A percentile compares a stretch with the other conserved stretches of the same genome.
phyloP scores from a whole-genome alignment of 352 stramenopile genomes.

The Phytophthora tubulina region DNA sequence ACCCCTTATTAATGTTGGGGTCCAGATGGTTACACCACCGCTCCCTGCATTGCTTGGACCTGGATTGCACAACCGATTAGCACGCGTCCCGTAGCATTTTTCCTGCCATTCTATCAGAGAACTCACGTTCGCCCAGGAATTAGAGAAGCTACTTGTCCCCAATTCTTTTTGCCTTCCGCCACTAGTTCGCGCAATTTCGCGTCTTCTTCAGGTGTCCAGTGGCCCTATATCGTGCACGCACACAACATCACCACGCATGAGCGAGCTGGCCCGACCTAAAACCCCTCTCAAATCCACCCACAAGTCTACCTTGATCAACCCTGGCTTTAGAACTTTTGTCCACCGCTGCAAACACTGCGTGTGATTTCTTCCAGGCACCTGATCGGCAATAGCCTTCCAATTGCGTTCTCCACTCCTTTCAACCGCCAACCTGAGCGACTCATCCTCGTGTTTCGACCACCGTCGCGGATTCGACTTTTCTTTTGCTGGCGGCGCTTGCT shows the following conservation, averaged over 20 bases:
- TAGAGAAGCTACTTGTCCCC: conserved; percentile 87
- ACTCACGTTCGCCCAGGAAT: conserved; percentile 87
- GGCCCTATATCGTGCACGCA: conserved; percentile 61
- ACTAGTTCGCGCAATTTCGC: conserved; percentile 84
- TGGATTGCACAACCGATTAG: conserved; percentile 43
- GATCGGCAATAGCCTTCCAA: conserved; percentile 93
- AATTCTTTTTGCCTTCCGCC: conserved; percentile 91
- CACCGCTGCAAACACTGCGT: conserved; percentile 94
- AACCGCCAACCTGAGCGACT: conserved; percentile 85
- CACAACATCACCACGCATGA: conserved; percentile 2
- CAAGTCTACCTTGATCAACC: conserved; percentile 88
- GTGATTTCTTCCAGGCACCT: conserved; percentile 92
- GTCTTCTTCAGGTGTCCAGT: conserved; percentile 94
- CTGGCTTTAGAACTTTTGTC: conserved; percentile 95
- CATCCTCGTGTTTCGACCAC: conserved; percentile 89
- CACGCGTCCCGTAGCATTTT: background rate
- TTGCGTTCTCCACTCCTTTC: conserved; percentile 89
- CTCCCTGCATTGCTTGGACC: conserved; percentile 94
- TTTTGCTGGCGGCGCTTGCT: conserved; percentile 81
- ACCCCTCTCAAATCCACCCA: background rate
- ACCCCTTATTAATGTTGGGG: conserved; percentile 94
- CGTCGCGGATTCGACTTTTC: conserved; percentile 87
- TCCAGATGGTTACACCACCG: conserved; percentile 94
- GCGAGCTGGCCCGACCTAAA: background rate
- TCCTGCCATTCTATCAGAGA: conserved; percentile 7